Evolutionary conservation across 2,329 filamentous ascomycete genomes (phyloP), one percentile per base, ranked within the genome.

Genomic region (Colletotrichum eremochloae): DNA sequence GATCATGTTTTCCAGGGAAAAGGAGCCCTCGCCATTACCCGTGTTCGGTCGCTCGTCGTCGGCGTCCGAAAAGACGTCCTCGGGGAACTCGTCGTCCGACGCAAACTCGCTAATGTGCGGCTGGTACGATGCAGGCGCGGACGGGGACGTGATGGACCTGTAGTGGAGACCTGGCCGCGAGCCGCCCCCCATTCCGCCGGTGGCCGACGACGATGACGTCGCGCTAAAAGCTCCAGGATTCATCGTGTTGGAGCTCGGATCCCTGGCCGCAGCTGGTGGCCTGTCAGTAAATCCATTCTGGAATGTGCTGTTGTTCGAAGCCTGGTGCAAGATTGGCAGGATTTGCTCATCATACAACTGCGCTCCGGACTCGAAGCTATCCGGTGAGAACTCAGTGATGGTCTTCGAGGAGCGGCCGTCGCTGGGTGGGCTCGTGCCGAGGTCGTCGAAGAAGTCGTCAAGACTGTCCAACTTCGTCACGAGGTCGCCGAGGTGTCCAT

Each of bases 301-400:
- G 81, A 98, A 96, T 1, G 91, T 89, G 63, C 90, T 93, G 48
- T 92, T 92, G 75, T 91, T 96, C 14, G 88, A 94, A 78, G 94
- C 96, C 78, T 96, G 94, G 76, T 96, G 93, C 7, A 98, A 84
- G 63, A 98, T 97, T 0, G 96, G 96, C 14, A 96, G 86, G 8
- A 96, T 97, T 79, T 97, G 94, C 80, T 97, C 94, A 77, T 98
- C 95, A 81, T 98, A 98, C 0, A 98, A 84, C 79, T 94, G 91
- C 31, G 95, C 94, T 14, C 91, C 93, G 1, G 91, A 91, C 75
- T 96, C 93, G 63, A 91, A 91, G 12, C 87, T 87, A 73, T 91
- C 90, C 0, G 88, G 88, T 0, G 89, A 86, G 74, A 91, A 93
- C 78, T 91, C 90, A 0, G 90, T 91, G 20, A 91, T 86, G 0